These are phyloP conservation scores for Solanum hybrid DNA, from an alignment of 305 asterid genomes.

Conservation along the genomic window DNA sequence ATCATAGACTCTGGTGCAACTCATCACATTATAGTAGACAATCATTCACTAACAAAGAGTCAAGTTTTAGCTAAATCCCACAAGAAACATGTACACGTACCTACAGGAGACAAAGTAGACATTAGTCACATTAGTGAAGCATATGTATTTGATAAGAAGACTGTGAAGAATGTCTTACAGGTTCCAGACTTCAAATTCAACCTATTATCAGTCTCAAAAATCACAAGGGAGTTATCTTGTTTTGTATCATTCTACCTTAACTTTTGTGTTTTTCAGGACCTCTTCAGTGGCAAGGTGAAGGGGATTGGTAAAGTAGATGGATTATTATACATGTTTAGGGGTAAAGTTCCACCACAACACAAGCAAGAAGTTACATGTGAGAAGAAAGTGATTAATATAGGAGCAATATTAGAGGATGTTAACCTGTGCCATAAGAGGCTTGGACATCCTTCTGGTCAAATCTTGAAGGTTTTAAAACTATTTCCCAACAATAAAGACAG, in stretches of 20 bases:
- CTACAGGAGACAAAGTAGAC: not conserved
- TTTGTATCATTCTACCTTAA: not conserved
- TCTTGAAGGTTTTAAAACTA: not conserved
- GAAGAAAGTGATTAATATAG: not conserved
- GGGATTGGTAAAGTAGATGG: not conserved
- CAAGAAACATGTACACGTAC: not conserved
- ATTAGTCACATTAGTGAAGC: not conserved
- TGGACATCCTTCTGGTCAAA: not conserved
- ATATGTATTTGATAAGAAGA: not conserved
- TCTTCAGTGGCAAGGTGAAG: not conserved
- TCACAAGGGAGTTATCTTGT: not conserved
- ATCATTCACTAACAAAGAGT: not conserved
- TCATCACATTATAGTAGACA: not conserved
- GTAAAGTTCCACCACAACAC: not conserved
- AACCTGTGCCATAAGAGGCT: not conserved
- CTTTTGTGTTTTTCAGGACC: not conserved
- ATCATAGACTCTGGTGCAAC: not conserved
- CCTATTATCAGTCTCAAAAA: not conserved
- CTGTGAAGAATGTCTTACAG: not conserved
- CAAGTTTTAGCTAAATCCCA: not conserved
- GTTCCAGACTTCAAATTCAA: not conserved
- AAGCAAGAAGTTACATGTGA: not conserved
- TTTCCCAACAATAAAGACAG: not conserved
- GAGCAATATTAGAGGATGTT: not conserved
- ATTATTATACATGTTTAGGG: not conserved